Evolutionary conservation across 192 early-diverging fungal species (phyloP).

Genomic region (Coemansia aciculifera): DNA sequence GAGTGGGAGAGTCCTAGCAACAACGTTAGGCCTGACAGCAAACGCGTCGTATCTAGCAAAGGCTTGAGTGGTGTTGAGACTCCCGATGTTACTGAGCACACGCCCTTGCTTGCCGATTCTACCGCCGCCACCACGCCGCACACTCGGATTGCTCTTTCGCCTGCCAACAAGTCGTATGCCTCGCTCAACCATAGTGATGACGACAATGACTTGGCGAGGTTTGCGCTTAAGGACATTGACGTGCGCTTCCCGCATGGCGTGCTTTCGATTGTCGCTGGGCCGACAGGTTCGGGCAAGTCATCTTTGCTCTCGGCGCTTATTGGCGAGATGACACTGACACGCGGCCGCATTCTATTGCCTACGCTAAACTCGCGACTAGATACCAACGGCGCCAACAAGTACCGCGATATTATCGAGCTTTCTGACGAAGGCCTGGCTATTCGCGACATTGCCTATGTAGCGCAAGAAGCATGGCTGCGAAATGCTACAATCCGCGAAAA

Average conservation of each 20-base stretch:
- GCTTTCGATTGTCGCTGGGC: conserved; percentile 72
- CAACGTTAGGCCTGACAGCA: not conserved
- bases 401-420: conserved; percentile 13
- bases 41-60: not conserved
- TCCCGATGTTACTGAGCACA: not conserved
- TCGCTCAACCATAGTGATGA: not conserved
- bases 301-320: conserved; percentile 71
- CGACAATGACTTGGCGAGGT: conserved; percentile 19
- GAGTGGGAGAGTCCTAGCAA: conserved; percentile 4
- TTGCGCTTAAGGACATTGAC: conserved; percentile 62
- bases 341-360: conserved; percentile 22
- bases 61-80: not conserved
- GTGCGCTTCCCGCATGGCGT: conserved; percentile 63
- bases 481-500: conserved; percentile 71
- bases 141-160: not conserved
- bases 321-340: conserved; percentile 63
- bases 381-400: not conserved
- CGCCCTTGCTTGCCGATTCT: conserved; percentile 5
- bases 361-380: not conserved
- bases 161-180: not conserved
- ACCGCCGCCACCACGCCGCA: not conserved
- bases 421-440: conserved; percentile 29
- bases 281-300: conserved; percentile 85
- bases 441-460: conserved; percentile 74
- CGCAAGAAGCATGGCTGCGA: conserved; percentile 71